Percentiles rank a stretch among this genome's conserved stretches.
These are phyloP conservation scores for Sabuloglossum arenarium DNA, from an alignment of 495 filamentous ascomycete species.

Conservation along the genomic window DNA sequence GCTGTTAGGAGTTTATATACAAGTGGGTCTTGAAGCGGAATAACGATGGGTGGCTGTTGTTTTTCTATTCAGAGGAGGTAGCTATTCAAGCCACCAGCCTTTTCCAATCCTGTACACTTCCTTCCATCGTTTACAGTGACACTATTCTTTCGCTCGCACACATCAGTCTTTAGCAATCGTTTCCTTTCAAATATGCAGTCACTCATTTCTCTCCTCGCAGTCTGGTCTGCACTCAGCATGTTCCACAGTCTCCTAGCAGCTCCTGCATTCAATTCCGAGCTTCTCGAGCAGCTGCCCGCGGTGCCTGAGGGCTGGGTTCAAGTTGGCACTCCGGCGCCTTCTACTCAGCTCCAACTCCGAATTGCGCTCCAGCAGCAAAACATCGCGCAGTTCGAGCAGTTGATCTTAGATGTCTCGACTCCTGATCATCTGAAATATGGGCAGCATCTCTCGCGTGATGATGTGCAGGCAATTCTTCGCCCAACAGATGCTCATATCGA, in stretches of 20 bases:
- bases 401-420: conserved; percentile 1
- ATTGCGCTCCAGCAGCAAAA: conserved; percentile 16
- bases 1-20: no score
- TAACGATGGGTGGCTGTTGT: no score
- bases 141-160: no score
- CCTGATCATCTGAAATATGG: conserved; percentile 3
- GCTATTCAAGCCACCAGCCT: no score
- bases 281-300: not conserved
- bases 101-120: no score
- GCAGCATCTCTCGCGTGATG: conserved; percentile 28
- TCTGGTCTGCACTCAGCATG: not conserved
- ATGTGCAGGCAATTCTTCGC: conserved; percentile 16
- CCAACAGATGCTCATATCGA: not conserved
- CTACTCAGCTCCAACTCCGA: conserved; percentile 12
- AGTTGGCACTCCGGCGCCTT: conserved; percentile 10
- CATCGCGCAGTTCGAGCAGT: conserved; percentile 2
- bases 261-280: not conserved
- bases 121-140: no score
- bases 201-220: not conserved
- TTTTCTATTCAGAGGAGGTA: no score
- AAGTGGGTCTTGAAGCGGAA: no score
- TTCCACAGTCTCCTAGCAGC: not conserved
- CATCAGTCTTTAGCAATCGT: no score
- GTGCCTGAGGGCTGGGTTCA: conserved; percentile 16
- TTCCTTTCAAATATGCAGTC: not conserved